Evolutionary conservation across 106 monocot species (phyloP), one percentile per base, ranked within the genome.

Genomic region (Dioscorea alata): DNA sequence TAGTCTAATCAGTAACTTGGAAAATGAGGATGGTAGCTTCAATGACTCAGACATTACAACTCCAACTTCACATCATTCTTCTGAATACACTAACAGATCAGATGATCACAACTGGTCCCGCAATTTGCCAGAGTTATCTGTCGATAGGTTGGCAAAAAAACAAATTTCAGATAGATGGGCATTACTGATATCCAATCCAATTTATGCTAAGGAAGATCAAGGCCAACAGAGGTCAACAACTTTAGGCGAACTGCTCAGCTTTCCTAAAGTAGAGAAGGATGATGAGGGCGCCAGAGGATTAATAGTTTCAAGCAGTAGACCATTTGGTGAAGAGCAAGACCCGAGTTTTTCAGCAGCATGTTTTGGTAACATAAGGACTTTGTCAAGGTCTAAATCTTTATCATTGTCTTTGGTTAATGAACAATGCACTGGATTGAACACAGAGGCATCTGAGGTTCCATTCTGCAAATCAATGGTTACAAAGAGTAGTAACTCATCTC

Each of bases 151-250:
- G 71, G 89, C 89, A 13, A 90, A 83, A 75, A 90, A 71, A 61
- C 62, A 85, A 53, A 65, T 90, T n/a, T 85, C 82, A 33, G 89
- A 83, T 73, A 83, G 89, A 50, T 85, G 82, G 89, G 74, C 69
- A 23, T n/a, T 64, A 61, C 59, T 82, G 9, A 18, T 73, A 63
- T 72, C 81, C 20, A 77, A 68, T 58, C 76, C 35, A 61, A 50
- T 50, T 23, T 50, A 25, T 78, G 69, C 71, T 59, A 84, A 79
- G 71, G 59, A 79, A 54, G 51, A 19, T n/a, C 72, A 60, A 42
- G 42, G 61, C 16, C 59, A 74, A 72, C 2, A 10, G 60, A 82
- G 82, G 65, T 79, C 79, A 19, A 80, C 82, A 49, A 89, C 84
- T 53, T 66, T 89, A 62, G 82, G 73, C 42, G 81, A 89, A 71